Conservation (phyloP, 2,329 filamentous ascomycete genomes). For the Claviceps sp. region DNA sequence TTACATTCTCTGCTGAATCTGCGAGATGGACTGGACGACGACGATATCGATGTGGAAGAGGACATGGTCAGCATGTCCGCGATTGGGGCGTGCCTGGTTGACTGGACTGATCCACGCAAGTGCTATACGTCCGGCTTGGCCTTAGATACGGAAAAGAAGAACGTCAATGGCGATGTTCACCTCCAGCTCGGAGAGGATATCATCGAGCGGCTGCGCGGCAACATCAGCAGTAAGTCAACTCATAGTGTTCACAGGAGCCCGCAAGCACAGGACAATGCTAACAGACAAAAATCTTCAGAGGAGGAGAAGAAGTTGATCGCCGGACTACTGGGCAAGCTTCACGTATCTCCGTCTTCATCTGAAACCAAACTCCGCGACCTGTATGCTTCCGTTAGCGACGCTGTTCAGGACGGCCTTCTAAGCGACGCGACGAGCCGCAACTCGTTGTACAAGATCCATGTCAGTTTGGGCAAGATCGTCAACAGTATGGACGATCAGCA, state of each 20-base stretch:
- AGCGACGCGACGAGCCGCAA: conserved; percentile 50
- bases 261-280: not conserved
- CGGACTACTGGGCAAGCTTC: conserved; percentile 67
- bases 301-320: conserved; percentile 79
- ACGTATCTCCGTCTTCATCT: conserved; percentile 55
- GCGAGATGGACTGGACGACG: conserved; percentile 59
- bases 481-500: conserved; percentile 39
- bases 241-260: not conserved
- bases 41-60: conserved; percentile 60
- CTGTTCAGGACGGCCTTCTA: conserved; percentile 48
- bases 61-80: conserved; percentile 67
- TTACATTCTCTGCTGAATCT: conserved; percentile 63
- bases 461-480: conserved; percentile 54
- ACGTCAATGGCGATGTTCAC: conserved; percentile 65
- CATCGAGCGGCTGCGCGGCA: conserved; percentile 57
- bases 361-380: conserved; percentile 44
- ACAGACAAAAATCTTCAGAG: conserved; percentile 30
- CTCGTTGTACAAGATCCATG: conserved; percentile 54
- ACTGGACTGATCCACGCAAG: conserved; percentile 92
- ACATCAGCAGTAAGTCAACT: conserved; percentile 47
- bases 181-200: conserved; percentile 66
- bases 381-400: conserved; percentile 44
- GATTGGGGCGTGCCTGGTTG: conserved; percentile 71
- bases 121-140: conserved; percentile 40
- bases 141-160: conserved; percentile 46